Evolutionary conservation across 1,284 basidiomycete genomes (phyloP).

Genomic region (Boletellus deceptivus): DNA sequence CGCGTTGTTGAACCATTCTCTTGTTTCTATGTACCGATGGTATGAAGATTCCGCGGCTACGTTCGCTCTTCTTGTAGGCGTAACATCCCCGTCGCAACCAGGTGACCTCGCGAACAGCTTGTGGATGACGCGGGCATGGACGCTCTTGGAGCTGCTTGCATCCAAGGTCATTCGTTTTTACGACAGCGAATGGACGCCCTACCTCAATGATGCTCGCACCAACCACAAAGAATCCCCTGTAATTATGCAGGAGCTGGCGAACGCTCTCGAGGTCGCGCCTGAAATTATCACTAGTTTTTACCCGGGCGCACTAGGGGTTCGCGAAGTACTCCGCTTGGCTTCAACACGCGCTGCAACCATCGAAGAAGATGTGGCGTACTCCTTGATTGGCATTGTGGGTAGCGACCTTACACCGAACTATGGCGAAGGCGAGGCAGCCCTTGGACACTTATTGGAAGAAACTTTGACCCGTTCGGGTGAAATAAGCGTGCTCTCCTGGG

Average conservation of each 20-base stretch:
- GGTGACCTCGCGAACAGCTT: slow-evolving; percentile 3
- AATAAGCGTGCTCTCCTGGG: slow-evolving; percentile 10
- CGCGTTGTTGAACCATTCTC: neutral
- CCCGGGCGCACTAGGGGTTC: slow-evolving; percentile 1
- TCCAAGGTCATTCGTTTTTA: slow-evolving; percentile 9
- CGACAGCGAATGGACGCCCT: slow-evolving; percentile 9
- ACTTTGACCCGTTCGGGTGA: slow-evolving; percentile 10
- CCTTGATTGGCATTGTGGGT: slow-evolving; percentile 12
- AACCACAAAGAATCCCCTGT: slow-evolving; percentile 13
- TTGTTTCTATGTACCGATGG: slow-evolving; percentile 13
- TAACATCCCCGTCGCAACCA: neutral
- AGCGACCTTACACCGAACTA: slow-evolving; percentile 11
- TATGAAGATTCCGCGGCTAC: slow-evolving; percentile 9
- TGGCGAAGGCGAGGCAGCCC: slow-evolving; percentile 8
- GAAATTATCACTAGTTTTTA: slow-evolving; percentile 8
- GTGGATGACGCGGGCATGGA: slow-evolving; percentile 18
- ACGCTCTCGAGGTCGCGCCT: neutral
- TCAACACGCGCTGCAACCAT: slow-evolving; percentile 6
- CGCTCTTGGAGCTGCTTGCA: slow-evolving; percentile 10
- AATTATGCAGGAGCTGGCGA: slow-evolving; percentile 10
- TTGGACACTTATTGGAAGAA: slow-evolving; percentile 15
- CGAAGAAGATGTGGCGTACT: slow-evolving; percentile 12
- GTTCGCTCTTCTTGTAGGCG: slow-evolving; percentile 1
- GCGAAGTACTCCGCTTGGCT: slow-evolving; percentile 8
- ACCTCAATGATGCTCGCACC: slow-evolving; percentile 3